Percentiles rank a stretch among this genome's conserved stretches.
These are phyloP conservation scores for Xylaria sp. DNA, from an alignment of 2,329 filamentous ascomycete genomes.

Conservation along the genomic window DNA sequence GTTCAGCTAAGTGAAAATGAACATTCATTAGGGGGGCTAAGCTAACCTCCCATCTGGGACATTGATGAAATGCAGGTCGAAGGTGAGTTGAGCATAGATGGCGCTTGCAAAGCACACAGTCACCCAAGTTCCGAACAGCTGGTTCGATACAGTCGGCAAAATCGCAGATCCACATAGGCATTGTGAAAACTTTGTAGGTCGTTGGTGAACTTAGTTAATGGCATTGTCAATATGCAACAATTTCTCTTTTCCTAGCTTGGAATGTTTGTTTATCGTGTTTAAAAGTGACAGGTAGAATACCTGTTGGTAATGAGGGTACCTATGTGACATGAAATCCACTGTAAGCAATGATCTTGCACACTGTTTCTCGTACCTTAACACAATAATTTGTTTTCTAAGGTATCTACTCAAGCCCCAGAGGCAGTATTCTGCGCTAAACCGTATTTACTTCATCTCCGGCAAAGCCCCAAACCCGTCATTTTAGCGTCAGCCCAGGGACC, in stretches of 20 bases:
- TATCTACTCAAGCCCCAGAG: neutral
- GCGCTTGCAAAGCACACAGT: slow-evolving; percentile 4
- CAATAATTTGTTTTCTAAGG: no score
- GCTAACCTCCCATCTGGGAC: slow-evolving; percentile 53
- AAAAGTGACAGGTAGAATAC: no score
- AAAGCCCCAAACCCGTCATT: slow-evolving; percentile 23
- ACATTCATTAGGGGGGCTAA: slow-evolving; percentile 8
- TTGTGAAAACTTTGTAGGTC: neutral
- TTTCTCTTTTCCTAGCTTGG: no score
- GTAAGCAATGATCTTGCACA: no score
- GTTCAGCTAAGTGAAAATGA: neutral
- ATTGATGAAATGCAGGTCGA: slow-evolving; percentile 49
- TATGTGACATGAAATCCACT: no score
- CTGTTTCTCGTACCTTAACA: no score
- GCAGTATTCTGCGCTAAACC: slow-evolving; percentile 16
- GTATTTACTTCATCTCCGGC: slow-evolving; percentile 14
- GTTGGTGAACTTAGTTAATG: no score
- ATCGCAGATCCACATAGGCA: slow-evolving; percentile 10
- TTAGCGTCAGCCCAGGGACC: slow-evolving; percentile 25
- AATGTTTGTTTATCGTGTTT: no score
- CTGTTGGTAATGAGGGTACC: no score
- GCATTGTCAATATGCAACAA: no score
- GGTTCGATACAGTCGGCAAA: neutral
- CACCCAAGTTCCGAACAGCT: neutral
- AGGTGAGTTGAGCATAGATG: slow-evolving; percentile 52